A percentile compares a stretch with the other conserved stretches of the same genome.
Evolutionary conservation across 1,139 yeast species (phyloP).

Genomic region (Meyerozyma carpophila): DNA sequence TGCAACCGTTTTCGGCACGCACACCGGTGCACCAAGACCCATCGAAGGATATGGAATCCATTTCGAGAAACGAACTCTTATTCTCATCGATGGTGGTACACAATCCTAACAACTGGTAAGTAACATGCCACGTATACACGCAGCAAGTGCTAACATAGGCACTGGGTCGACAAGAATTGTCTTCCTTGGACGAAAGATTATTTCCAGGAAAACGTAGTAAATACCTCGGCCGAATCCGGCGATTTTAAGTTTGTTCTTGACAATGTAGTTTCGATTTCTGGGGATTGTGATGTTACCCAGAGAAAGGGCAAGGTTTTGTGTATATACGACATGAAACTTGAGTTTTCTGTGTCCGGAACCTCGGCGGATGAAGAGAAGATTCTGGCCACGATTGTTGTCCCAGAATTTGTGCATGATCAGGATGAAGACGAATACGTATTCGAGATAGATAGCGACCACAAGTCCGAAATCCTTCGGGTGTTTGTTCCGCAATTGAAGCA

Average conservation of each 20-base stretch:
- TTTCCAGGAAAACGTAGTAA: conserved; percentile 39
- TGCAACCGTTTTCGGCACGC: conserved; percentile 3
- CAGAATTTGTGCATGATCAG: conserved; percentile 73
- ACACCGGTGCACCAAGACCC: background rate
- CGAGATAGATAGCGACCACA: conserved; percentile 35
- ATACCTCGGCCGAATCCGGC: conserved; percentile 30
- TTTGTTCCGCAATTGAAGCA: conserved; percentile 48
- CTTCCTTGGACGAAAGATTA: conserved; percentile 69
- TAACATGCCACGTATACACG: conserved; percentile 8
- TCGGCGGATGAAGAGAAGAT: conserved; percentile 19
- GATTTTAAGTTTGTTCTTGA: conserved; percentile 30
- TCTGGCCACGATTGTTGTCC: conserved; percentile 41
- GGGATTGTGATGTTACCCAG: conserved; percentile 79
- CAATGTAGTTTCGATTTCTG: conserved; percentile 44
- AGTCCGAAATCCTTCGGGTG: conserved; percentile 33
- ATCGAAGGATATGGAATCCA: background rate
- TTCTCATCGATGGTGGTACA: conserved; percentile 56
- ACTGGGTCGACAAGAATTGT: conserved; percentile 80
- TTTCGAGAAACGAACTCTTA: background rate
- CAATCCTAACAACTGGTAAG: conserved; percentile 79
- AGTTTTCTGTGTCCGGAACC: conserved; percentile 37
- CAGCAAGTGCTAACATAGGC: conserved; percentile 42
- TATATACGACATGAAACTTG: conserved; percentile 59
- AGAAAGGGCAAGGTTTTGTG: conserved; percentile 77
- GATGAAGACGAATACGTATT: conserved; percentile 61